Evolutionary conservation across 1,284 basidiomycete species (phyloP).

Genomic region (Psilocybe mexicana): DNA sequence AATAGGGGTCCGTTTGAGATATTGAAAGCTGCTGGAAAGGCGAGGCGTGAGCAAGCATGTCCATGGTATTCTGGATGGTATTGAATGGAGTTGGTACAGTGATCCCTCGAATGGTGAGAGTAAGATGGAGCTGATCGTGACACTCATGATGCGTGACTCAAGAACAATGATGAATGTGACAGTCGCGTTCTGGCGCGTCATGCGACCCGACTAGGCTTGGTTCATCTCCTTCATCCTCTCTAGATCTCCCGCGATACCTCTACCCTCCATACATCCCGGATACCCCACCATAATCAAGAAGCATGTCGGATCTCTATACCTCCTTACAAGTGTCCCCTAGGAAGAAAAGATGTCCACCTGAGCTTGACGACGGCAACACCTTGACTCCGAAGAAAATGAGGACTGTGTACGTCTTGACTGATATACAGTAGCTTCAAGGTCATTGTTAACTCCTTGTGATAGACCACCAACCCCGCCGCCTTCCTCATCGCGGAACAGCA

Average conservation of each 20-base stretch:
- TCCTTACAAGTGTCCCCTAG: slow-evolving; percentile 61
- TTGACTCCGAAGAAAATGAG: slow-evolving; percentile 70
- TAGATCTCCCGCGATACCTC: slow-evolving; percentile 30
- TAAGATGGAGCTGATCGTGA: no score
- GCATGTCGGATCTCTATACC: slow-evolving; percentile 65
- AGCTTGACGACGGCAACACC: slow-evolving; percentile 51
- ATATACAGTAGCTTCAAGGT: slow-evolving; percentile 9
- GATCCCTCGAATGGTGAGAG: no score
- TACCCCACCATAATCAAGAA: not conserved
- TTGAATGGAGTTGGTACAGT: no score
- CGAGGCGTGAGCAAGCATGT: not conserved
- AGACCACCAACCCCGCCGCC: slow-evolving; percentile 61
- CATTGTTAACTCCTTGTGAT: not conserved
- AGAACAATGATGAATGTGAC: slow-evolving; percentile 14
- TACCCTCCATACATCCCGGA: slow-evolving; percentile 1
- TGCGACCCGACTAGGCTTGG: not conserved
- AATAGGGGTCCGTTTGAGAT: not conserved
- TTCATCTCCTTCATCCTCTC: not conserved
- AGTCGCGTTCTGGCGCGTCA: slow-evolving; percentile 23
- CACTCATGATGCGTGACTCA: no score
- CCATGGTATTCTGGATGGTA: no score
- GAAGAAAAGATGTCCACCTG: slow-evolving; percentile 59
- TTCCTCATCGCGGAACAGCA: slow-evolving; percentile 39
- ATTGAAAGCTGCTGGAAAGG: not conserved
- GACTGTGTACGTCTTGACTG: slow-evolving; percentile 44